Evolutionary conservation across 148 eudicot species (phyloP), one percentile per base, ranked within the genome.

Genomic region (Nepenthes mirabilis): DNA sequence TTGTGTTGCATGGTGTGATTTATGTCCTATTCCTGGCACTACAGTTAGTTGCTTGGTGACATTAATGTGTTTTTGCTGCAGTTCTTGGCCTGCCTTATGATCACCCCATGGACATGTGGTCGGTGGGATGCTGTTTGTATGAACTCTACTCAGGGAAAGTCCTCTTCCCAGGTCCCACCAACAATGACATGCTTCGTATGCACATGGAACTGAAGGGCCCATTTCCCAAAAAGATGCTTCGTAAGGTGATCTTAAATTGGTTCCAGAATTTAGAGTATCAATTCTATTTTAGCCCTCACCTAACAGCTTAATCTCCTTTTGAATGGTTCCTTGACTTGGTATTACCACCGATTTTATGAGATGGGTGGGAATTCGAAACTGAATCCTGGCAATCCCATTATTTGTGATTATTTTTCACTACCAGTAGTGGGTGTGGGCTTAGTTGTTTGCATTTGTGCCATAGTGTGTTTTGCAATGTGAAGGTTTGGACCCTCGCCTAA

Each of bases 131-230:
- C 67, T 93, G 99, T 70, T 69, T 93, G 65, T 93, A 83, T 78
- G 99, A 93, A 84, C 76, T 93, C 52, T 93, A 80, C 70, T 71
- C 85, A 10, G 96, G 99, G 49, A 93, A 88, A 65, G 99, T 93
- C 64, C 83, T 93, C 57, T 93, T 93, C 54, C 99, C 99, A 10
- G 99, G 99, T 54, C 67, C 85, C 40, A 75, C 99, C 57, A 93
- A 93, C 77, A 93, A 93, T 76, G 99, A 93, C 67, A 93, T 93
- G 96, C 99, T 93, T 74, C 96, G 99, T 36, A 89, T 93, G 62
- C 99, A 93, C 66, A 88, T 93, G 96, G 99, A 93, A 58, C 65
- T 93, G 65, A 93, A 93, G 79, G 99, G 99, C 43, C 81, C 85
- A 52, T 93, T 93, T 56, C 89, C 96, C 0, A 93, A 88, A 71